These are phyloP conservation scores for Venturia carpophila DNA, from an alignment of 2,329 filamentous ascomycete species.

Conservation along the genomic window DNA sequence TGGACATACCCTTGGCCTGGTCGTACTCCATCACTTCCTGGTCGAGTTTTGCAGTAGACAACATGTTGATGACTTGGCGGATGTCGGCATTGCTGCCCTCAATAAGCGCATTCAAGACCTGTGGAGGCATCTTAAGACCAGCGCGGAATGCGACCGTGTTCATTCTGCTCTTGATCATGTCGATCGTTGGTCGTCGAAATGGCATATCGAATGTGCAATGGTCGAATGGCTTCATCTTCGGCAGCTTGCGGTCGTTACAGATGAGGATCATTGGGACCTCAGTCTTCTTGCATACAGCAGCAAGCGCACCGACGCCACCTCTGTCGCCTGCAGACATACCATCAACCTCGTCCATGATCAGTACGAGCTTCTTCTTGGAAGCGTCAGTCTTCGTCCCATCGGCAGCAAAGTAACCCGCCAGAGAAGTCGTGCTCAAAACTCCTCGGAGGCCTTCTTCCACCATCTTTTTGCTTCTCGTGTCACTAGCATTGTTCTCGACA, in stretches of 20 bases:
- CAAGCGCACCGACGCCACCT: conserved; percentile 87
- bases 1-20: conserved; percentile 86
- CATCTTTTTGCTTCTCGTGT: conserved; percentile 90
- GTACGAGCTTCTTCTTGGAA: conserved; percentile 82
- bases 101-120: conserved; percentile 85
- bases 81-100: conserved; percentile 95
- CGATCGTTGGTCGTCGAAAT: conserved; percentile 82
- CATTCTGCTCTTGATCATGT: conserved; percentile 84
- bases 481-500: conserved; percentile 91
- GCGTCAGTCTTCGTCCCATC: conserved; percentile 73
- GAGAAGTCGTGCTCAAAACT: conserved; percentile 85
- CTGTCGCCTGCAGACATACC: conserved; percentile 97
- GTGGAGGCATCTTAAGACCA: conserved; percentile 72
- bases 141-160: conserved; percentile 94
- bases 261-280: conserved; percentile 93
- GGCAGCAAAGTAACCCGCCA: conserved; percentile 82
- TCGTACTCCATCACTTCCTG: conserved; percentile 70
- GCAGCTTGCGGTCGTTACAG: conserved; percentile 86
- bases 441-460: conserved; percentile 84
- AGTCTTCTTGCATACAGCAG: conserved; percentile 91
- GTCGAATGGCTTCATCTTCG: conserved; percentile 99
- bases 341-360: conserved; percentile 99
- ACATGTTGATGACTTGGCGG: conserved; percentile 97
- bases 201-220: conserved; percentile 73
- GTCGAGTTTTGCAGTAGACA: conserved; percentile 87